Evolutionary conservation across 768 basidiomycete genomes (phyloP).

Genomic region (Podaxis sp.): DNA sequence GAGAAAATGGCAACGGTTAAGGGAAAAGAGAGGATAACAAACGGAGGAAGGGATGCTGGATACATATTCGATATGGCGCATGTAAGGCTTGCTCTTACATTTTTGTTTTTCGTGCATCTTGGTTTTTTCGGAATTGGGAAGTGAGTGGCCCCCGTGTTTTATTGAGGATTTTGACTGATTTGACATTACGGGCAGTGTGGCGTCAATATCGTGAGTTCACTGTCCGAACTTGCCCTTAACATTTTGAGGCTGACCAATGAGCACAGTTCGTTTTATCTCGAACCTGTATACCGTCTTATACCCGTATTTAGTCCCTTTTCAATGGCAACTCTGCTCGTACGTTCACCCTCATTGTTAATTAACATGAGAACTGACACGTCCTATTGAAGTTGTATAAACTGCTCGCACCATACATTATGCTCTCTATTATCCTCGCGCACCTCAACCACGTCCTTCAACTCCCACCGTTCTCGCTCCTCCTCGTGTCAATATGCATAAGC

Average conservation of each 20-base stretch:
- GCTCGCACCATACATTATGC: constrained; percentile 73
- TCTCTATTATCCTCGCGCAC: constrained; percentile 65
- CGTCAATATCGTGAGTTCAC: constrained; percentile 57
- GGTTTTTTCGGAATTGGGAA: constrained; percentile 87
- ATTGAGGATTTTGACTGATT: background rate
- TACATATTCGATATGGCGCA: constrained; percentile 60
- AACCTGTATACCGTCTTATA: constrained; percentile 83
- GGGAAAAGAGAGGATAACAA: background rate
- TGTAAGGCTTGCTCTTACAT: constrained; percentile 73
- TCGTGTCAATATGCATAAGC: constrained; percentile 72
- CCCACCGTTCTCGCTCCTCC: constrained; percentile 78
- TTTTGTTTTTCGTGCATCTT: constrained; percentile 84
- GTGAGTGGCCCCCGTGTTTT: constrained; percentile 43
- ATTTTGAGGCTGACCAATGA: background rate
- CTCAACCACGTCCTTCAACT: constrained; percentile 66
- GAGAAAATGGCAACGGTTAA: background rate
- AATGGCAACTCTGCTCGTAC: constrained; percentile 72
- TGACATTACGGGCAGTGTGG: background rate
- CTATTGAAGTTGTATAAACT: constrained; percentile 72
- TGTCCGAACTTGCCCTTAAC: background rate
- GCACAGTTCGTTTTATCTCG: constrained; percentile 76
- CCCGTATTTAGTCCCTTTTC: constrained; percentile 85
- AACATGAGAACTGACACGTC: background rate
- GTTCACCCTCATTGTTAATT: constrained; percentile 15
- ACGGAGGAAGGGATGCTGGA: background rate